A percentile compares a stretch with the other conserved stretches of the same genome.
phyloP scores from a whole-genome alignment of 2,329 filamentous ascomycete species.

The Diaporthe eres region DNA sequence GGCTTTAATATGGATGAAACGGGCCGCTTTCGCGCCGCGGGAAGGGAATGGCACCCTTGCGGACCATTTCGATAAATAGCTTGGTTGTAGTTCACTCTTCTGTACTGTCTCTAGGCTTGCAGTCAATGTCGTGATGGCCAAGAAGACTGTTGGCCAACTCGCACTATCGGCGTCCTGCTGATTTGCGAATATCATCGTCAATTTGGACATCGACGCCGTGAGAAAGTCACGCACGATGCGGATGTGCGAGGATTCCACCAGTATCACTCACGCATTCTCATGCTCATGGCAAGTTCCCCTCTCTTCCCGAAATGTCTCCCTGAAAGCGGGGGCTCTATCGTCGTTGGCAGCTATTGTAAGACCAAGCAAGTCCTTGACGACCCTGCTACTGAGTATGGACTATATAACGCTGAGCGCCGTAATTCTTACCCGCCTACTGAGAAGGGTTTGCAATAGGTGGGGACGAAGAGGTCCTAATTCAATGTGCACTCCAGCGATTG shows the following conservation, averaged over 20 bases:
- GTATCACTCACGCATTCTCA: neutral
- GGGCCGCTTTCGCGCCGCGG: neutral
- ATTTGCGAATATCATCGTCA: neutral
- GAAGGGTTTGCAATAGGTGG: too few species aligned
- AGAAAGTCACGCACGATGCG: neutral
- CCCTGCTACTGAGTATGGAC: neutral
- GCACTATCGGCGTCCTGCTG: neutral
- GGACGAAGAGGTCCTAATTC: too few species aligned
- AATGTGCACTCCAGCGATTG: too few species aligned
- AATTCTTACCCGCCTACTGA: too few species aligned
- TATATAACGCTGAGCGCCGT: too few species aligned
- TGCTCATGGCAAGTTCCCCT: neutral
- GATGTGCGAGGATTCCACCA: neutral
- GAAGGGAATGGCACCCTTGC: neutral
- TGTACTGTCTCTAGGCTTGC: neutral
- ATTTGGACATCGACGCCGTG: neutral
- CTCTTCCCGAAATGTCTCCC: neutral
- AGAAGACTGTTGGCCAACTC: neutral
- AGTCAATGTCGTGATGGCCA: neutral
- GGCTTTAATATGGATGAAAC: constrained; percentile 9
- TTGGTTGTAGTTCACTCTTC: too few species aligned
- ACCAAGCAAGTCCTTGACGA: neutral
- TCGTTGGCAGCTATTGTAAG: too few species aligned
- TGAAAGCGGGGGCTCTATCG: too few species aligned
- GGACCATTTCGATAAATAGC: neutral